phyloP scores from a whole-genome alignment of 257 asterid species.

The Anisodus acutangulus region DNA sequence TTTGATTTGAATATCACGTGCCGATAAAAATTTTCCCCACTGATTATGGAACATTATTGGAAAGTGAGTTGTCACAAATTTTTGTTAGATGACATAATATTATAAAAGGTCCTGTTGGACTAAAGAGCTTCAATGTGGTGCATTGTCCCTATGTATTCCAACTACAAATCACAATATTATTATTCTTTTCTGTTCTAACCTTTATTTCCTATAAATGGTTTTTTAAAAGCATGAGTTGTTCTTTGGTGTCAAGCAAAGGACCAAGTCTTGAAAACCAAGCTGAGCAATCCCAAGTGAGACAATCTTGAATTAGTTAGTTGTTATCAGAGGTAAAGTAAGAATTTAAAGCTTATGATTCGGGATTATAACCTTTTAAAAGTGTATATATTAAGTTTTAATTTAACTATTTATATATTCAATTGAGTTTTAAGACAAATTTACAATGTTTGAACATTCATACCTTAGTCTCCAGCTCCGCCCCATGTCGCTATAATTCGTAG shows the following conservation, averaged over 20 bases:
- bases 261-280: neutral
- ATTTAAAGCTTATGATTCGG: too few species aligned
- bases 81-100: neutral
- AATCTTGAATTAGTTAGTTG: neutral
- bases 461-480: too few species aligned
- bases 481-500: neutral
- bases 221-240: neutral
- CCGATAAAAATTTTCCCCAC: neutral
- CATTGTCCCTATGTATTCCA: neutral
- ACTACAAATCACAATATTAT: conserved; percentile 17
- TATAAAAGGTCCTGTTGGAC: neutral
- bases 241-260: conserved; percentile 15
- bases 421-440: too few species aligned
- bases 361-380: too few species aligned
- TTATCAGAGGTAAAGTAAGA: neutral
- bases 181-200: neutral
- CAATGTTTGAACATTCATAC: too few species aligned
- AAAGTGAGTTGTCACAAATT: neutral
- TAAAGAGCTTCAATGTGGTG: neutral
- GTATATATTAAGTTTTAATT: too few species aligned
- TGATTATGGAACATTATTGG: neutral
- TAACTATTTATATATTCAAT: too few species aligned
- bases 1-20: neutral
- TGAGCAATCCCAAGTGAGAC: neutral
- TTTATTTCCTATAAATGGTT: neutral